A percentile compares a stretch with the other conserved stretches of the same genome.
Evolutionary conservation across 139 green algal genomes (phyloP).

Genomic region (Chlamydomonas sp.): DNA sequence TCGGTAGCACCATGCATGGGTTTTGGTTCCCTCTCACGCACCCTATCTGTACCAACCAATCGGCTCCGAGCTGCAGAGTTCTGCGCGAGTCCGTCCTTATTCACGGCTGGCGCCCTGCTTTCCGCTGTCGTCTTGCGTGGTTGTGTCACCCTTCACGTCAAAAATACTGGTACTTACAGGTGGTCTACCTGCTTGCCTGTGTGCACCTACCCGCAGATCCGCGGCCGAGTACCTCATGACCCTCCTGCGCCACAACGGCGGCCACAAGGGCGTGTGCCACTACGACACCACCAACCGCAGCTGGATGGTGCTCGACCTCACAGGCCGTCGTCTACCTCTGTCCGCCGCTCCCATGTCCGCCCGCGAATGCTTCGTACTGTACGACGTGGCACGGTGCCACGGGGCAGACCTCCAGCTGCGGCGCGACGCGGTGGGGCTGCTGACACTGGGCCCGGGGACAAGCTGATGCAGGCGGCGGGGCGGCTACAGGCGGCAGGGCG

Average conservation of each 20-base stretch:
- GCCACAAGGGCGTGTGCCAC: constrained; percentile 56
- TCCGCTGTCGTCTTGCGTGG: too few relatives aligned
- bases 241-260: not conserved
- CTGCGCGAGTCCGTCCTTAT: too few relatives aligned
- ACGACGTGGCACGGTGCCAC: constrained; percentile 66
- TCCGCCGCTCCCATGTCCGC: constrained; percentile 49
- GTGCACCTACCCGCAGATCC: not conserved
- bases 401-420: constrained; percentile 48
- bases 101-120: too few relatives aligned
- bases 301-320: constrained; percentile 50
- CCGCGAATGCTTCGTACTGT: constrained; percentile 56
- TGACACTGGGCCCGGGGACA: constrained; percentile 62
- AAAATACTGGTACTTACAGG: too few relatives aligned
- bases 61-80: too few relatives aligned
- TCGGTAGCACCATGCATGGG: too few relatives aligned
- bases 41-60: too few relatives aligned
- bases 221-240: constrained; percentile 39
- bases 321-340: constrained; percentile 35
- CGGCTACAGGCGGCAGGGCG: constrained; percentile 48
- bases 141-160: too few relatives aligned
- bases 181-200: too few relatives aligned
- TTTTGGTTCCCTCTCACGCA: too few relatives aligned
- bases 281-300: constrained; percentile 10
- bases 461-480: constrained; percentile 58
- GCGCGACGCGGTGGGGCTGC: constrained; percentile 49